Percentiles rank a stretch among this genome's conserved stretches.
These are phyloP conservation scores for Brasenia schreberi DNA, from an alignment of 164 flowering plant genomes.

Conservation along the genomic window DNA sequence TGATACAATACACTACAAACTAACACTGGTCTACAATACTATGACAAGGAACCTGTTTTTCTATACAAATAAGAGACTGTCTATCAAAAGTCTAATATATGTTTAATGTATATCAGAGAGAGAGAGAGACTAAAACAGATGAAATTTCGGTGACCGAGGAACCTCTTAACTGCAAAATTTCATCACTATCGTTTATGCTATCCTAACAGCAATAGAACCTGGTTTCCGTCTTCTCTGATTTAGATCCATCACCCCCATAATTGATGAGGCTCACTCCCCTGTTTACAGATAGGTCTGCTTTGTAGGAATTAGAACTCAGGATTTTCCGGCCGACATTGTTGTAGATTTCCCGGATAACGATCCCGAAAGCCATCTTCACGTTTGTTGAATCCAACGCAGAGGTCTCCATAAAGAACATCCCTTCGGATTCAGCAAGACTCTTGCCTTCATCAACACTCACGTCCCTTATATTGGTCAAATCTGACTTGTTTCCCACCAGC, in stretches of 20 bases:
- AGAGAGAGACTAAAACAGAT: not conserved
- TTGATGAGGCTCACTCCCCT: constrained; percentile 19
- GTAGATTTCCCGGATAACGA: constrained; percentile 31
- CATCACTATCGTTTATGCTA: not conserved
- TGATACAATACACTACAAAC: too few relatives aligned
- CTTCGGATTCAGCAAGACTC: constrained; percentile 30
- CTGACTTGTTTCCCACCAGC: constrained; percentile 33
- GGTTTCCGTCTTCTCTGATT: constrained; percentile 6
- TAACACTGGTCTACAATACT: too few relatives aligned
- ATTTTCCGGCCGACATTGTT: constrained; percentile 31
- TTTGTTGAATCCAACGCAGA: constrained; percentile 34
- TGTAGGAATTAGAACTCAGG: constrained; percentile 29
- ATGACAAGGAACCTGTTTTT: too few relatives aligned
- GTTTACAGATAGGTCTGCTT: constrained; percentile 25
- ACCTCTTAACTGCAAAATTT: not conserved
- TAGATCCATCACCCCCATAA: constrained; percentile 18
- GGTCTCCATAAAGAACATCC: constrained; percentile 36
- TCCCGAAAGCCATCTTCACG: constrained; percentile 29
- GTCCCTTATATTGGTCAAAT: constrained; percentile 29
- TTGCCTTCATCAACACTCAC: constrained; percentile 34
- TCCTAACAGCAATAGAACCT: constrained; percentile 25
- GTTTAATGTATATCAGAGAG: too few relatives aligned
- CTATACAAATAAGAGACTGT: too few relatives aligned
- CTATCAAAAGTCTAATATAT: too few relatives aligned
- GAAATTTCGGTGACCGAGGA: not conserved